Evolutionary conservation across 768 basidiomycete genomes (phyloP).

Genomic region (Lactarius hatsudake): DNA sequence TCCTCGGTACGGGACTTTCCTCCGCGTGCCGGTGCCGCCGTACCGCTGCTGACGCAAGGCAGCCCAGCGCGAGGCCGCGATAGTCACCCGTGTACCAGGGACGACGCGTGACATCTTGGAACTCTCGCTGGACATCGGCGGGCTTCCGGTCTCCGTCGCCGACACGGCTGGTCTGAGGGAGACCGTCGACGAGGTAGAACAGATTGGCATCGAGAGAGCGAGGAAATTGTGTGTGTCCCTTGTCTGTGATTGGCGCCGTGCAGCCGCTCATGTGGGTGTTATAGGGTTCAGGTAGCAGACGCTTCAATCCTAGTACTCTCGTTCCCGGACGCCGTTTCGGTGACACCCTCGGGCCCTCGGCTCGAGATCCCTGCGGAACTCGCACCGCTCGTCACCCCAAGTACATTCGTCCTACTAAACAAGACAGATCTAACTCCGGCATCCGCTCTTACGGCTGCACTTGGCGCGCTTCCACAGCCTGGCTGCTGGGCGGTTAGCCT

Average conservation of each 20-base stretch:
- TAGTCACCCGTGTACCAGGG: constrained; percentile 83
- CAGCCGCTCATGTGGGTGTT: not conserved
- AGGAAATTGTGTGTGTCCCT: constrained; percentile 52
- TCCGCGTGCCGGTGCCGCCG: not conserved
- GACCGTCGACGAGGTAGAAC: constrained; percentile 70
- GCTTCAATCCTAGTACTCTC: constrained; percentile 80
- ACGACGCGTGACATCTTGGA: constrained; percentile 89
- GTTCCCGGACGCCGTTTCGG: constrained; percentile 45
- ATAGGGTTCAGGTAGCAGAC: constrained; percentile 65
- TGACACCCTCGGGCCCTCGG: constrained; percentile 10
- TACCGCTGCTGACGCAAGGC: not conserved
- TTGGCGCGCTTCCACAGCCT: not conserved
- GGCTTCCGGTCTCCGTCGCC: constrained; percentile 72
- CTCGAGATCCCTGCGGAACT: constrained; percentile 48
- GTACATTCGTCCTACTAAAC: constrained; percentile 75
- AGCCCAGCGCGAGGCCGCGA: constrained; percentile 88
- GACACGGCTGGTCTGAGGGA: constrained; percentile 85
- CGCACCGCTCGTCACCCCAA: constrained; percentile 45
- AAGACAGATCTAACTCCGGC: constrained; percentile 59
- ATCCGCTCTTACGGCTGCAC: constrained; percentile 4
- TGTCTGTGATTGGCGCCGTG: constrained; percentile 6
- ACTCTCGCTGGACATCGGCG: constrained; percentile 83
- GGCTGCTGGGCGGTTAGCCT: constrained; percentile 61
- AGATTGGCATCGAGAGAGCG: constrained; percentile 78
- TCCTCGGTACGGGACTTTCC: constrained; percentile 52